These are phyloP conservation scores for Limtongia smithiae DNA, from an alignment of 805 yeast species.

Conservation along the genomic window DNA sequence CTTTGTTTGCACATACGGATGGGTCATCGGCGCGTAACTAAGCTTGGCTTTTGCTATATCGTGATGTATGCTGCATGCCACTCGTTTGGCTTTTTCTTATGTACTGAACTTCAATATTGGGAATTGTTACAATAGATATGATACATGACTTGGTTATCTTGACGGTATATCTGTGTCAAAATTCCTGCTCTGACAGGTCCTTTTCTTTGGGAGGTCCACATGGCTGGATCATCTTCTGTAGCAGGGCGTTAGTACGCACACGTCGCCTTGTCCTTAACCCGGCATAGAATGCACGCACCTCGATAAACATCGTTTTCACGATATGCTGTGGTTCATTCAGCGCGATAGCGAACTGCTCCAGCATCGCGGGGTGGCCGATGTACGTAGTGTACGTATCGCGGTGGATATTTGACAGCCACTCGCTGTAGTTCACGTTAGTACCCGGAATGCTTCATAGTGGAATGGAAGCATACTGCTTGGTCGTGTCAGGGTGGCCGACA, in stretches of 20 bases:
- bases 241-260: background rate
- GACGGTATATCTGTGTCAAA: background rate
- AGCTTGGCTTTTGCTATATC: too few relatives aligned
- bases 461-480: slow-evolving; percentile 42
- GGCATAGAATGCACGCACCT: slow-evolving; percentile 26
- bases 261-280: too few relatives aligned
- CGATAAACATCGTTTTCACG: slow-evolving; percentile 32
- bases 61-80: too few relatives aligned
- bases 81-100: too few relatives aligned
- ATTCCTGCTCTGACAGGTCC: background rate
- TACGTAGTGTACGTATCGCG: slow-evolving; percentile 64
- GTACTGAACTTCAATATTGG: too few relatives aligned
- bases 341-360: slow-evolving; percentile 54
- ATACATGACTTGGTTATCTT: too few relatives aligned
- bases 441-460: background rate
- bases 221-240: slow-evolving; percentile 34
- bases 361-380: slow-evolving; percentile 54
- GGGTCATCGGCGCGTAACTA: too few relatives aligned
- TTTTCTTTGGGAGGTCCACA: slow-evolving; percentile 31
- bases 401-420: slow-evolving; percentile 65
- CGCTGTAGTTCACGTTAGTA: slow-evolving; percentile 36
- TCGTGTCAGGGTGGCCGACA: slow-evolving; percentile 69
- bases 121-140: too few relatives aligned
- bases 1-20: too few relatives aligned
- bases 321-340: slow-evolving; percentile 43